Percentiles rank a stretch among this genome's conserved stretches.
phyloP scores from a whole-genome alignment of 2,329 filamentous ascomycete species.

The Tetracladium maxilliforme region DNA sequence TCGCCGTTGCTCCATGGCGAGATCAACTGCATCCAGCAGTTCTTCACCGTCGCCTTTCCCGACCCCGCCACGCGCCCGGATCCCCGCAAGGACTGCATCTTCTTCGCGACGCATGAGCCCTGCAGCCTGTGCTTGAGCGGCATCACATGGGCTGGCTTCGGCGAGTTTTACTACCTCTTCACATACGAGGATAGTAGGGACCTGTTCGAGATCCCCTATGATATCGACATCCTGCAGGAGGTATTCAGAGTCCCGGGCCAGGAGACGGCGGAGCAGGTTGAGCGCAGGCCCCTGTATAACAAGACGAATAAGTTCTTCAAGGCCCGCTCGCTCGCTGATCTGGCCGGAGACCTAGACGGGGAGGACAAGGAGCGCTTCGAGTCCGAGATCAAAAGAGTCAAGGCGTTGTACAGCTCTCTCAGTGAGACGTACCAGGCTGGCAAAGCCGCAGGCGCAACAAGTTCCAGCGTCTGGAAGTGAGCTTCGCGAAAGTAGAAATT shows the following conservation, averaged over 20 bases:
- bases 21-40: slow-evolving; percentile 44
- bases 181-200: slow-evolving; percentile 43
- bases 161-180: slow-evolving; percentile 41
- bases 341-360: no score
- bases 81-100: slow-evolving; percentile 34
- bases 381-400: no score
- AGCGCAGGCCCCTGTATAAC: slow-evolving; percentile 32
- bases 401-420: no score
- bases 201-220: slow-evolving; percentile 37
- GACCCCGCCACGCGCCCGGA: slow-evolving; percentile 20
- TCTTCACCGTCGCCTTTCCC: slow-evolving; percentile 26
- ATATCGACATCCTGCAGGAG: slow-evolving; percentile 39
- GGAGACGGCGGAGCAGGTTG: slow-evolving; percentile 22
- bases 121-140: slow-evolving; percentile 42
- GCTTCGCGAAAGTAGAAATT: no score
- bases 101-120: slow-evolving; percentile 43
- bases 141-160: slow-evolving; percentile 42
- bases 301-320: slow-evolving; percentile 41
- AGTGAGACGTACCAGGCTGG: no score
- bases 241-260: slow-evolving; percentile 33
- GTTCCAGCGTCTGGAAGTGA: no score
- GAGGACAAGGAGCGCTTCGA: no score
- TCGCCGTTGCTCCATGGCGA: slow-evolving; percentile 44
- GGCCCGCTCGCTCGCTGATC: no score
- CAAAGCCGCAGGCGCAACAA: no score